Evolutionary conservation across 2,329 filamentous ascomycete genomes (phyloP).

Genomic region (Drechmeria coniospora): DNA sequence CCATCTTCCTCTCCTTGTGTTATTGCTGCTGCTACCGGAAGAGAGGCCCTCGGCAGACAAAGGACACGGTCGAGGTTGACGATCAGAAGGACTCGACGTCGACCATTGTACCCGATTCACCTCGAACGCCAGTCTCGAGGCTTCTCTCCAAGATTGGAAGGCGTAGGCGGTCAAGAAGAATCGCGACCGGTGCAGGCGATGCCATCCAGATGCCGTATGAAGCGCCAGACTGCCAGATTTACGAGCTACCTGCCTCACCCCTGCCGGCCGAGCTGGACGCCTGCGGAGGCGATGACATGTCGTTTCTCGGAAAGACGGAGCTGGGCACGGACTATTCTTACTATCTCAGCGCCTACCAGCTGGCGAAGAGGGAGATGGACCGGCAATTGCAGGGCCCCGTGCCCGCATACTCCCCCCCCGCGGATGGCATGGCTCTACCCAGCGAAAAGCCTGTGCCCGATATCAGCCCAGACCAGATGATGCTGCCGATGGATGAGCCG

Average conservation of each 20-base stretch:
- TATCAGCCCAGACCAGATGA: conserved; percentile 2
- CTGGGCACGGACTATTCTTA: conserved; percentile 24
- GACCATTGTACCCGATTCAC: conserved; percentile 13
- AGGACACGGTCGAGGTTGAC: conserved; percentile 9
- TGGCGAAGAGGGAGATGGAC: conserved; percentile 33
- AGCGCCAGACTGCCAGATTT: conserved; percentile 30
- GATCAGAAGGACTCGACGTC: conserved; percentile 23
- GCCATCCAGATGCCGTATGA: conserved; percentile 13
- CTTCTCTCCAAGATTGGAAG: conserved; percentile 27
- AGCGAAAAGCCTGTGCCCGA: conserved; percentile 15
- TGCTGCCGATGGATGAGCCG: conserved; percentile 6
- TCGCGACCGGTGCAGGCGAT: conserved; percentile 8
- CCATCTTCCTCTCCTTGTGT: conserved; percentile 15
- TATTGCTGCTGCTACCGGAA: conserved; percentile 19
- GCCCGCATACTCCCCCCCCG: conserved; percentile 31
- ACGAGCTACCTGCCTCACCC: conserved; percentile 32
- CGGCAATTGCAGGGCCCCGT: conserved; percentile 34
- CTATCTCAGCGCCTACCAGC: conserved; percentile 32
- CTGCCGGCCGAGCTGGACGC: conserved; percentile 35
- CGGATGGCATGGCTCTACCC: conserved; percentile 10
- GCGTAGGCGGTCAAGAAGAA: conserved; percentile 16
- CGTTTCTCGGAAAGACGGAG: conserved; percentile 22
- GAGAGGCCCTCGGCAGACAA: conserved; percentile 11
- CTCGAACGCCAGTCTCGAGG: conserved; percentile 10
- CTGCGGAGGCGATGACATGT: conserved; percentile 18